Evolutionary conservation across 169 alveolate species (phyloP).

Genomic region (Cryptosporidium muris): DNA sequence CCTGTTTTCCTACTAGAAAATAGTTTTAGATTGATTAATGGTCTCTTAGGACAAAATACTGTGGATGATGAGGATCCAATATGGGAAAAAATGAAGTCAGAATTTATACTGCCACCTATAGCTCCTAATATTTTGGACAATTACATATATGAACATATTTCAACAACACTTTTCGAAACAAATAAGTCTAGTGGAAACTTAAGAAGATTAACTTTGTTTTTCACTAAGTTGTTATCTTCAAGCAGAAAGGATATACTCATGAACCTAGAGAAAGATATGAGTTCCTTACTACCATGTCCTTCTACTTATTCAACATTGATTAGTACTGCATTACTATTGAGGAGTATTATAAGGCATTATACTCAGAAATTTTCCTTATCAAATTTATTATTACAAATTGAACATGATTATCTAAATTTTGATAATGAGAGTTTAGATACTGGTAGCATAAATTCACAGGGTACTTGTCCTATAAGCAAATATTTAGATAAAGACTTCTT

Average conservation of each 20-base stretch:
- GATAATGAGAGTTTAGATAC: no score
- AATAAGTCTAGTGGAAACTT: conserved; percentile 18
- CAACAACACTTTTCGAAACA: conserved; percentile 7
- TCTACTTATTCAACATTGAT: neutral
- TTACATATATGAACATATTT: conserved; percentile 9
- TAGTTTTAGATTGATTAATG: conserved; percentile 10
- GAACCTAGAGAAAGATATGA: no score
- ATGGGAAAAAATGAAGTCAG: conserved; percentile 15
- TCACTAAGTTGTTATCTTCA: neutral
- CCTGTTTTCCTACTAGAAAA: neutral
- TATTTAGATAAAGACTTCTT: no score
- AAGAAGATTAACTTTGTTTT: conserved; percentile 17
- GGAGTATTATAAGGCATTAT: no score
- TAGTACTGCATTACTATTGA: neutral
- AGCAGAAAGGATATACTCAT: conserved; percentile 16
- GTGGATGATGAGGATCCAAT: neutral
- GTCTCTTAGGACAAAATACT: conserved; percentile 10
- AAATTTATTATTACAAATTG: no score
- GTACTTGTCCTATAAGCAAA: no score
- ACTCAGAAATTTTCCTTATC: no score
- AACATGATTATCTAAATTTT: no score
- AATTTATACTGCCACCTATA: conserved; percentile 8
- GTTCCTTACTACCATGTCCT: no score
- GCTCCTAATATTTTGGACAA: neutral
- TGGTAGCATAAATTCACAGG: no score